A percentile compares a stretch with the other conserved stretches of the same genome.
These are phyloP conservation scores for Scheffersomyces stambukii DNA, from an alignment of 1,139 yeast species.

Conservation along the genomic window DNA sequence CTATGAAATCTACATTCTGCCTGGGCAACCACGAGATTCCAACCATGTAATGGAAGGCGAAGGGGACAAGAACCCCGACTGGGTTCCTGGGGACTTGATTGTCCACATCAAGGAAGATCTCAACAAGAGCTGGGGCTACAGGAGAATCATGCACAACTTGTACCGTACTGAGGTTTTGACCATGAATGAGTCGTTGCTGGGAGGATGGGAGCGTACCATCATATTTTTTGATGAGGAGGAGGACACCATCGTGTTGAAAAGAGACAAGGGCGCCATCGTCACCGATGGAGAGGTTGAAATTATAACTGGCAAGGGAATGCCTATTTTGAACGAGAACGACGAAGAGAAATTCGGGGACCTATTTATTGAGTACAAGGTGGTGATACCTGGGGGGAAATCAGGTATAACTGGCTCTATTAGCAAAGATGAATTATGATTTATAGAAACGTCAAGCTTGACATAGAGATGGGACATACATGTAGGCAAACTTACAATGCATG, in stretches of 20 bases:
- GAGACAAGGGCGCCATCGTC: conserved; percentile 50
- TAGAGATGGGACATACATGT: too few species aligned
- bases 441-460: too few species aligned
- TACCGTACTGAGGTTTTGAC: conserved; percentile 80
- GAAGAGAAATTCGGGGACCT: conserved; percentile 70
- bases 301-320: conserved; percentile 82
- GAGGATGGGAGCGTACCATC: conserved; percentile 74
- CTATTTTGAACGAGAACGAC: conserved; percentile 27
- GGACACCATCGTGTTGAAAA: conserved; percentile 33
- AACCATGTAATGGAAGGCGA: conserved; percentile 65
- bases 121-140: conserved; percentile 68
- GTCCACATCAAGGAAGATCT: conserved; percentile 55
- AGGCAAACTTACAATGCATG: too few species aligned
- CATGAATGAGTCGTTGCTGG: conserved; percentile 65
- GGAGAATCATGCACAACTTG: conserved; percentile 69
- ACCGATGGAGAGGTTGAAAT: conserved; percentile 68
- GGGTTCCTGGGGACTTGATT: conserved; percentile 74
- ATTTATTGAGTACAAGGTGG: conserved; percentile 63
- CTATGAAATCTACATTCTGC: conserved; percentile 59
- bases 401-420: neutral
- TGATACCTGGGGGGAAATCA: conserved; percentile 36
- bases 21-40: conserved; percentile 66
- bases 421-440: conserved; percentile 11
- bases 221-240: conserved; percentile 40
- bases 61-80: conserved; percentile 81